Percentiles rank a stretch among this genome's conserved stretches.
phyloP scores from a whole-genome alignment of 2,329 filamentous ascomycete genomes.

The Fusarium luffae region DNA sequence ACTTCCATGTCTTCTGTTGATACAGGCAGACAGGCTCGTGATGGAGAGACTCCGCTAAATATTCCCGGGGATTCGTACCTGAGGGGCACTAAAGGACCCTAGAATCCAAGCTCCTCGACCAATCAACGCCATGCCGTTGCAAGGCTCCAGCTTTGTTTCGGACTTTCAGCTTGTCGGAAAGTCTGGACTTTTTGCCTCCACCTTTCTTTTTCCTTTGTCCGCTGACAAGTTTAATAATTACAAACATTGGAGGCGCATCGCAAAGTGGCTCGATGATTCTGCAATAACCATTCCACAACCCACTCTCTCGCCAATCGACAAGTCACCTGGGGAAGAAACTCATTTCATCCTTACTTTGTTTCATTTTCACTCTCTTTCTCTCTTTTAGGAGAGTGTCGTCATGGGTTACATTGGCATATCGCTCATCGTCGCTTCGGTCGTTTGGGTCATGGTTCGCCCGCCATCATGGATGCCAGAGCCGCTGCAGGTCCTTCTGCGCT shows the following conservation, averaged over 20 bases:
- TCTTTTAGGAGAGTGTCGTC: constrained; percentile 5
- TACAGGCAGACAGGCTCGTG: not conserved
- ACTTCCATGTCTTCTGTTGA: not conserved
- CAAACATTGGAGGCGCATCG: constrained; percentile 3
- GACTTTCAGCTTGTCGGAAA: not conserved
- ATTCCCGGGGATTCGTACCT: not conserved
- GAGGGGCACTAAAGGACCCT: constrained; percentile 3
- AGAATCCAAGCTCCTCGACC: constrained; percentile 2
- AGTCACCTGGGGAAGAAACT: constrained; percentile 13
- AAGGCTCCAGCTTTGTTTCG: constrained; percentile 19
- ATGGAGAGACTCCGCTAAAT: not conserved
- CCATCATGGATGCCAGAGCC: constrained; percentile 58
- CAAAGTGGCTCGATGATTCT: constrained; percentile 46
- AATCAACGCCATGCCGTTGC: constrained; percentile 26
- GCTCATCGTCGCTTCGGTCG: constrained; percentile 70
- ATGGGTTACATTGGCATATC: constrained; percentile 71
- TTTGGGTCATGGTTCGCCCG: constrained; percentile 66
- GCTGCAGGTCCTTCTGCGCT: constrained; percentile 42
- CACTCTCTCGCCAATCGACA: constrained; percentile 37
- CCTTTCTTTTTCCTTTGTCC: constrained; percentile 28
- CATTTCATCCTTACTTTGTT: constrained; percentile 3
- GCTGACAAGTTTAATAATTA: constrained; percentile 29
- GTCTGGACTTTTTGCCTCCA: constrained; percentile 4
- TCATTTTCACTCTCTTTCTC: not conserved
- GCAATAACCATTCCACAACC: constrained; percentile 47